Evolutionary conservation across 23 red algal genomes (phyloP), one percentile per base, ranked within the genome.

Genomic region (Agarophyton chilense): DNA sequence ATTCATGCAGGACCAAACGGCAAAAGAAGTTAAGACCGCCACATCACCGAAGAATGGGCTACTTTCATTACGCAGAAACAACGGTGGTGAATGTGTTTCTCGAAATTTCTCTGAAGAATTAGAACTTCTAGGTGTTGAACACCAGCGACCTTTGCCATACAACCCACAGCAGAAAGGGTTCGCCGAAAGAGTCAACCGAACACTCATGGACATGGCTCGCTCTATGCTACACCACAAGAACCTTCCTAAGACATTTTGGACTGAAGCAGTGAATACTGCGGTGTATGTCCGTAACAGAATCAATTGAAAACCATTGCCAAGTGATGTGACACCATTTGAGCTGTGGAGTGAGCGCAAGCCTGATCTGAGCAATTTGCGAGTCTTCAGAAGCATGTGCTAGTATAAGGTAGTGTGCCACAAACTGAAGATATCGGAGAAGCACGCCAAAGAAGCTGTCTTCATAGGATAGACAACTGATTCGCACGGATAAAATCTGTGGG

Each of bases 91-190:
- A 39, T 74, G 36, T 35, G 9, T 77, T 2, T 88, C 83, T 19
- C 18, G 55, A 8, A 10, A 33, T 2, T 54, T 89, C 10, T 10
- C 21, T 17, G 9, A 33, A 2, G 34, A 63, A 50, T 1, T 62
- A 9, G 84, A 56, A 28, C 19, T 9, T 21, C 50, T 57, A 7
- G 84, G 70, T 66, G 60, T 57, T 75, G 64, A 57, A 16, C 66
- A 89, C 49, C 84, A 78, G 21, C 41, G 35, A 28, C 57, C 66
- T 10, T 42, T 54, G 21, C 45, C 17, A 26, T 76, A 89, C 84
- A 89, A 57, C 29, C 84, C 46, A 47, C 42, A 89, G 9, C 71
- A 78, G 71, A 89, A 89, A 22, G 65, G 84, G 1, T 16, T 79
- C 12, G 45, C 67, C 11, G 84, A 89, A 64, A 49, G 84, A 8